Percentiles rank a stretch among this genome's conserved stretches.
Evolutionary conservation across 2,329 filamentous ascomycete species (phyloP).

Genomic region (Verticillium zaregamsianum): DNA sequence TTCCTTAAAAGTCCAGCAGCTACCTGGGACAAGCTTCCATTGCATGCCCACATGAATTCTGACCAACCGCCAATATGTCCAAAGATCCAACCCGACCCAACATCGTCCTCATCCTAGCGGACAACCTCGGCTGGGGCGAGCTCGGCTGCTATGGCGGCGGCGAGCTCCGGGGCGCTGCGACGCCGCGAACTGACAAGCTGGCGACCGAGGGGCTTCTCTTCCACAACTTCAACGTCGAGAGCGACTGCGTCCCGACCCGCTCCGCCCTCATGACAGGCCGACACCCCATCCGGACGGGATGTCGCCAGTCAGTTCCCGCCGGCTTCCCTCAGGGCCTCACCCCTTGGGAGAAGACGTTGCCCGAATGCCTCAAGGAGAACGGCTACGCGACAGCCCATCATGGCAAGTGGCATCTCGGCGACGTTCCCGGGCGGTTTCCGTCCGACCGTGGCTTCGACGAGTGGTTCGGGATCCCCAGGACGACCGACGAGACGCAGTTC

Average conservation of each 20-base stretch:
- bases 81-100: conserved; percentile 20
- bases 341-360: conserved; percentile 24
- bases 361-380: conserved; percentile 22
- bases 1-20: no score
- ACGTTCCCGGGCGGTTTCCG: conserved; percentile 27
- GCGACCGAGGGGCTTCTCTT: conserved; percentile 25
- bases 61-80: no score
- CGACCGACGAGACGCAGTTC: conserved; percentile 30
- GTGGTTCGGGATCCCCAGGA: conserved; percentile 31
- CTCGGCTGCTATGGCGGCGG: conserved; percentile 29
- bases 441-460: conserved; percentile 30
- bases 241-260: conserved; percentile 27
- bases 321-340: conserved; percentile 28
- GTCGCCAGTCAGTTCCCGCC: conserved; percentile 25
- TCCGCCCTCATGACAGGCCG: conserved; percentile 30
- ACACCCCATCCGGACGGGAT: conserved; percentile 29
- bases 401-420: conserved; percentile 31
- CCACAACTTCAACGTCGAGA: conserved; percentile 17
- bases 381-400: conserved; percentile 26
- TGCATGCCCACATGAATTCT: no score
- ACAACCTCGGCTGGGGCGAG: conserved; percentile 32
- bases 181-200: conserved; percentile 26
- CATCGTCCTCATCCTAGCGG: conserved; percentile 27
- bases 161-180: conserved; percentile 25
- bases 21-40: no score